Evolutionary conservation across 805 yeast species (phyloP).

Genomic region (Candida stauntonica): DNA sequence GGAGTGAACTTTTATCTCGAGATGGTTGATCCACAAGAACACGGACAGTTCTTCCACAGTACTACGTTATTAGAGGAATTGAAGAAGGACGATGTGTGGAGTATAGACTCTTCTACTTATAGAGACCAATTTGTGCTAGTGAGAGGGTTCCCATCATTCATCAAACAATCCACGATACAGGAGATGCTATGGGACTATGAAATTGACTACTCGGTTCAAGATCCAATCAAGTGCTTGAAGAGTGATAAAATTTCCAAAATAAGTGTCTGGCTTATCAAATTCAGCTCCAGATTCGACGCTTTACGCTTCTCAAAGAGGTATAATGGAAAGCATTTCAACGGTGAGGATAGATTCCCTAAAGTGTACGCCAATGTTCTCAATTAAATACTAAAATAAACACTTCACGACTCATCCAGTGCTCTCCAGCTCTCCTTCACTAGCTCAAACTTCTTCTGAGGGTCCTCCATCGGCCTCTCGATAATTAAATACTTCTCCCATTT

Average conservation of each 20-base stretch:
- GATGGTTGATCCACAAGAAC: constrained; percentile 35
- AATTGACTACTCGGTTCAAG: constrained; percentile 27
- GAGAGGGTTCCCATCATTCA: constrained; percentile 43
- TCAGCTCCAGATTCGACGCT: constrained; percentile 43
- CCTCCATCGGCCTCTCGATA: constrained; percentile 41
- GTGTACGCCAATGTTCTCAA: constrained; percentile 26
- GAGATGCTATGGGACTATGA: constrained; percentile 47
- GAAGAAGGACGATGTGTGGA: background rate
- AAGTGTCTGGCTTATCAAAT: constrained; percentile 36
- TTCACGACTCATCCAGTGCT: constrained; percentile 30
- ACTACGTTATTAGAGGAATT: constrained; percentile 3
- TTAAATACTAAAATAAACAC: background rate
- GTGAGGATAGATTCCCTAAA: constrained; percentile 26
- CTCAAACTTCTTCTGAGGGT: constrained; percentile 42
- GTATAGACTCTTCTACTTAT: background rate
- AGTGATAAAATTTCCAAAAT: constrained; percentile 12
- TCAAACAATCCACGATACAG: constrained; percentile 33
- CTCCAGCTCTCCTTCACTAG: constrained; percentile 72
- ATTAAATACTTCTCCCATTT: constrained; percentile 87
- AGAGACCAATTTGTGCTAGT: constrained; percentile 35
- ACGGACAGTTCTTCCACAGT: constrained; percentile 2
- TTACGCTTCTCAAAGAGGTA: constrained; percentile 45
- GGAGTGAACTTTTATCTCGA: constrained; percentile 44
- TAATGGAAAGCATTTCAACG: constrained; percentile 41
- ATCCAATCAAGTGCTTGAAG: constrained; percentile 13